These are phyloP conservation scores for Lachnellula subtilissima DNA, from an alignment of 2,329 filamentous ascomycete genomes.

Conservation along the genomic window DNA sequence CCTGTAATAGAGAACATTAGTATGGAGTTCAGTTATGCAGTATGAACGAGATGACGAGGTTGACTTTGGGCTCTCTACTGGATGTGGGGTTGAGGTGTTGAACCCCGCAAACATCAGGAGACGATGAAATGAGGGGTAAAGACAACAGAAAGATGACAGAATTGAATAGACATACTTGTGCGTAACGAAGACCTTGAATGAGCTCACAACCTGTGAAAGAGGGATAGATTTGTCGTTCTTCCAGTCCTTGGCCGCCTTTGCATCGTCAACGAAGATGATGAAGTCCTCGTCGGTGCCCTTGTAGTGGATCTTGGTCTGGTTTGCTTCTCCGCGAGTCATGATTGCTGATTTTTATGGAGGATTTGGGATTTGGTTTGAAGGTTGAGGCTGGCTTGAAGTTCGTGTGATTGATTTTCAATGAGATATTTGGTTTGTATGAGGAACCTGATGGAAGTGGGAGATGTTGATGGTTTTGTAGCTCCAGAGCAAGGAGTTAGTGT, in stretches of 20 bases:
- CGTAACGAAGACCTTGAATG: conserved; percentile 85
- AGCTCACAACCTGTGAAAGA: conserved; percentile 76
- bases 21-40: not conserved
- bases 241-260: conserved; percentile 72
- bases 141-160: not conserved
- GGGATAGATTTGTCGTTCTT: conserved; percentile 72
- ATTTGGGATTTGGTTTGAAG: not conserved
- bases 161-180: conserved; percentile 64
- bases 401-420: conserved; percentile 1
- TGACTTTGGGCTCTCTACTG: not conserved
- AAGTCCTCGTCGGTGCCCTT: conserved; percentile 65
- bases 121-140: conserved; percentile 9
- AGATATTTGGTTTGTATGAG: conserved; percentile 5
- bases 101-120: not conserved
- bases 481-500: not conserved
- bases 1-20: conserved; percentile 41
- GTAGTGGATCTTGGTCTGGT: conserved; percentile 62
- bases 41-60: not conserved
- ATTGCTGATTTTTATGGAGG: conserved; percentile 10
- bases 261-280: conserved; percentile 59
- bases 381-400: conserved; percentile 1
- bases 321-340: conserved; percentile 54
- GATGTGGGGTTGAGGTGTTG: not conserved
- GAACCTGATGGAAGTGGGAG: conserved; percentile 9
- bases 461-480: conserved; percentile 30